Conservation (phyloP, 116 monocot genomes). For the Thalassia testudinum region DNA sequence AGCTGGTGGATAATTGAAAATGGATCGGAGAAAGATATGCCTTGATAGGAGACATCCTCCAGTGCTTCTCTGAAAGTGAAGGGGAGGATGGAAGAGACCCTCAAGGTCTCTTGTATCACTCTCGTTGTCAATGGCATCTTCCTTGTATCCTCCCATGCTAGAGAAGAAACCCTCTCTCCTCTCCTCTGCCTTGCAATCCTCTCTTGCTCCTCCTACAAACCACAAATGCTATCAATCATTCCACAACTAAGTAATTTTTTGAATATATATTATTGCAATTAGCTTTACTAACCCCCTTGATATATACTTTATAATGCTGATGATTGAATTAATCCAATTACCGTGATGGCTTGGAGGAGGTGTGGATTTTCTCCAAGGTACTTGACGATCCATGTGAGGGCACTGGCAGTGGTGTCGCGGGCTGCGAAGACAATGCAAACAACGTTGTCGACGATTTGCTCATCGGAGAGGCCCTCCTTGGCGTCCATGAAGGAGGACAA, state of each 20-base stretch:
- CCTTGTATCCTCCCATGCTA: slow-evolving; percentile 76
- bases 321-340: slow-evolving; percentile 6
- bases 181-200: slow-evolving; percentile 33
- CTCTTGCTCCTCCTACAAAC: slow-evolving; percentile 75
- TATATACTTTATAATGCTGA: too few relatives aligned
- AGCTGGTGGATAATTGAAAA: too few relatives aligned
- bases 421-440: slow-evolving; percentile 91
- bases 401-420: slow-evolving; percentile 84
- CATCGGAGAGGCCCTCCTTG: slow-evolving; percentile 49
- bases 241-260: too few relatives aligned
- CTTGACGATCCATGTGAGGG: slow-evolving; percentile 93
- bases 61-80: slow-evolving; percentile 95
- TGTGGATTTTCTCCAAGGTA: slow-evolving; percentile 66
- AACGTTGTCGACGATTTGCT: slow-evolving; percentile 85
- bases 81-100: slow-evolving; percentile 75
- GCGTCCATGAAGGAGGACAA: slow-evolving; percentile 35
- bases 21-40: slow-evolving; percentile 12
- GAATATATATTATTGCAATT: too few relatives aligned
- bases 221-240: background rate
- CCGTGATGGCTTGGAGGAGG: slow-evolving; percentile 55
- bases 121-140: slow-evolving; percentile 63
- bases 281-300: too few relatives aligned
- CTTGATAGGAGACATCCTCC: slow-evolving; percentile 78
- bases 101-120: slow-evolving; percentile 91
- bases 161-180: slow-evolving; percentile 7